phyloP scores from a whole-genome alignment of 768 basidiomycete genomes.

The Psilocybe subaeruginosa region DNA sequence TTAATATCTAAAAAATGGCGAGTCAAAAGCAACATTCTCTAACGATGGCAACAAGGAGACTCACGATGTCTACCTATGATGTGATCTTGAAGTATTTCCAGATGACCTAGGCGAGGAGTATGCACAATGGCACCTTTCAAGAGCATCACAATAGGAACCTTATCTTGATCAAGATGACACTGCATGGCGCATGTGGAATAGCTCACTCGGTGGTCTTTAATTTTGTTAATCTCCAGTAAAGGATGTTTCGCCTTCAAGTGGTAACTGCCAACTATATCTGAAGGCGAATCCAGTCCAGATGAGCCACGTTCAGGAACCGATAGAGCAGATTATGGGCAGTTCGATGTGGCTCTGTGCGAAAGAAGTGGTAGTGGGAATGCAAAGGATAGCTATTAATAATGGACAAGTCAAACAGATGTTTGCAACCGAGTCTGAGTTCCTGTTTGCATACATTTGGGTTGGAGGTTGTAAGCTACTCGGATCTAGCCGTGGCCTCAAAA shows the following conservation, averaged over 20 bases:
- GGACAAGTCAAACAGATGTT: not conserved
- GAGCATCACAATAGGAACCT: slow-evolving; percentile 23
- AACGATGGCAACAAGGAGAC: not conserved
- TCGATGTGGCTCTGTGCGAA: not conserved
- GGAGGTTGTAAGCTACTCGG: too few relatives aligned
- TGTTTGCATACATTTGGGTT: too few relatives aligned
- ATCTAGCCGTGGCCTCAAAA: too few relatives aligned
- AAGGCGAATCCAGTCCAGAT: not conserved
- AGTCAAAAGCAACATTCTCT: not conserved
- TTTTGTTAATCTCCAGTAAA: not conserved
- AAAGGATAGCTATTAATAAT: not conserved
- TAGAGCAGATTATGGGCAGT: not conserved
- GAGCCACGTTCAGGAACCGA: not conserved
- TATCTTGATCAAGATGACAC: not conserved
- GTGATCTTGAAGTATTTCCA: slow-evolving; percentile 60
- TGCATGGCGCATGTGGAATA: too few relatives aligned
- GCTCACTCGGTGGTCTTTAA: not conserved
- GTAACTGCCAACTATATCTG: not conserved
- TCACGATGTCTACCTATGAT: slow-evolving; percentile 44
- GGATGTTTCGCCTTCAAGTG: not conserved
- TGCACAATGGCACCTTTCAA: slow-evolving; percentile 62
- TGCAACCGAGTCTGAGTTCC: too few relatives aligned
- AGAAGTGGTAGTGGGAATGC: not conserved
- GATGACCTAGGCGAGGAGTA: slow-evolving; percentile 50
- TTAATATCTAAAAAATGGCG: not conserved